Evolutionary conservation across 441 rosid genomes (phyloP), one percentile per base, ranked within the genome.

Genomic region (Macaranga tanarius): DNA sequence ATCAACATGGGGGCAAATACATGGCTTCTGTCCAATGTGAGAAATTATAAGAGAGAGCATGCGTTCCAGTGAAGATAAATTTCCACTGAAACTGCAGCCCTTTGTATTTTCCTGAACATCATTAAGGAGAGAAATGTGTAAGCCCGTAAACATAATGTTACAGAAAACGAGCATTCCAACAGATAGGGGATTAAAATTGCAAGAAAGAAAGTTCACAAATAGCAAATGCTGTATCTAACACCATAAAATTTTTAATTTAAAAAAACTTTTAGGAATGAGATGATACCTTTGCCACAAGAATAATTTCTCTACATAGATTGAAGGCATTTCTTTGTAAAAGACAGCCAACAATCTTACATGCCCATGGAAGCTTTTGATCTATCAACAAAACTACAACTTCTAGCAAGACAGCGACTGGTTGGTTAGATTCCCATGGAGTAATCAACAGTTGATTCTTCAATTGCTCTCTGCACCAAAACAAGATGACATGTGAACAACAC

Each of bases 301-400:
- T 79, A 62, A 93, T 86, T 71, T 88, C 97, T 79, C 98, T 82
- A 66, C 87, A 84, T 72, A 88, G 80, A 65, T 82, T 69, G 69
- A 89, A 89, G 47, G 80, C 77, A 52, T 88, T 86, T 80, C 83
- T 84, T 78, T 85, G 86, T 76, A 83, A 78, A 62, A 96, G 96
- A 81, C 87, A 82, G 75, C 87, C 82, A 61, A 88, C 89, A 67
- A 84, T 65, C 84, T 90, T 87, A 83, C 97, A 96, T 73, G 81
- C 91, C 98, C 98, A 93, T 51, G 98, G 99, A 80, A 87, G 88
- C 82, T 84, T 86, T 79, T 92, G 86, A 83, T 92, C 93, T 74
- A 92, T 80, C 80, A 96, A 79, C 73, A 84, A 71, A 61, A 81
- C 80, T 65, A 88, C 81, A 71, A 90, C 85, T 82, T 90, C 94